phyloP scores from a whole-genome alignment of 306 rosid species.

The Cotoneaster glaucophyllus region DNA sequence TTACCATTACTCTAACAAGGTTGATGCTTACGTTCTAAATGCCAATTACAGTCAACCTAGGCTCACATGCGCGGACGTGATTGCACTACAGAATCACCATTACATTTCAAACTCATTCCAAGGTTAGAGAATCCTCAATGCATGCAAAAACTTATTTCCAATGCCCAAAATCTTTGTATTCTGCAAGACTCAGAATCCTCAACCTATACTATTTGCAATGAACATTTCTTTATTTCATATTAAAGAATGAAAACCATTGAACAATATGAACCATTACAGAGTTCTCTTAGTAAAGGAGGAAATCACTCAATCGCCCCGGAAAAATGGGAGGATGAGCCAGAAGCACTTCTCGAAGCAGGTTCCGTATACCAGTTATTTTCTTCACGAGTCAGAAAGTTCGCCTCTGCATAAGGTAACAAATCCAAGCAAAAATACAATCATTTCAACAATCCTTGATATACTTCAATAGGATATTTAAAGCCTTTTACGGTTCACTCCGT shows the following conservation, averaged over 20 bases:
- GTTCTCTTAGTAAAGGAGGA: neutral
- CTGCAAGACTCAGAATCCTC: neutral
- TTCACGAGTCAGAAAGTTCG: conserved; percentile 75
- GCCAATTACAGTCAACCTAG: too few species aligned
- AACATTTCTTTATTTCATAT: neutral
- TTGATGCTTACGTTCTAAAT: too few species aligned
- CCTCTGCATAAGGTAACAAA: conserved; percentile 51
- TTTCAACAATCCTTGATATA: neutral
- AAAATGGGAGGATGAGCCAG: conserved; percentile 21
- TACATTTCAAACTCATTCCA: too few species aligned
- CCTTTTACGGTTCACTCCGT: neutral
- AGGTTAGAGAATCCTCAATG: too few species aligned
- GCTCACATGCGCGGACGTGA: too few species aligned
- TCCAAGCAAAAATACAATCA: conserved; percentile 2
- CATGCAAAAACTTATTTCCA: neutral
- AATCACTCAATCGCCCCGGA: conserved; percentile 28
- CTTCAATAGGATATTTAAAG: neutral
- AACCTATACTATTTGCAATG: neutral
- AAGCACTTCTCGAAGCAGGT: conserved; percentile 50
- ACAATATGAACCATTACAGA: neutral
- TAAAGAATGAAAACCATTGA: neutral
- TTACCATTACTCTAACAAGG: too few species aligned
- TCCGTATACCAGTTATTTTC: conserved; percentile 75
- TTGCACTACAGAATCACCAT: too few species aligned
- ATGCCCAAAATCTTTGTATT: neutral